Evolutionary conservation across 257 asterid species (phyloP).

Genomic region (Nicotiana tabacum): DNA sequence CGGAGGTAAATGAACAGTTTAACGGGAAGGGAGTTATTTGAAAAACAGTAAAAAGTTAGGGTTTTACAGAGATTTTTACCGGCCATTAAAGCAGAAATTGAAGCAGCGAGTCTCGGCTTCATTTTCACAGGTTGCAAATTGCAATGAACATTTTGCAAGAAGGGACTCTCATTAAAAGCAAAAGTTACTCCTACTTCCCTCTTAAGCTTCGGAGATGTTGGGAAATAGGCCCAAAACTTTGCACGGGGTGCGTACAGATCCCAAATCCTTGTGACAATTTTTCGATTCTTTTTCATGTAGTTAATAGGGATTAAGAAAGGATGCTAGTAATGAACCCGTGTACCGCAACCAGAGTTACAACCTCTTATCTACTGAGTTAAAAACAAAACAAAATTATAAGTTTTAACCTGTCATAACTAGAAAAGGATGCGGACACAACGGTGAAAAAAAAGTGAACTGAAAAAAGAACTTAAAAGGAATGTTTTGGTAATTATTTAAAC

Average conservation of each 20-base stretch:
- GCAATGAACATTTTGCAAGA: neutral
- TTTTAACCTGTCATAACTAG: too few relatives aligned
- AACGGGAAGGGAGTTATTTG: neutral
- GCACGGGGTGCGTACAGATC: neutral
- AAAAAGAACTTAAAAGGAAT: too few relatives aligned
- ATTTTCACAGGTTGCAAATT: constrained; percentile 10
- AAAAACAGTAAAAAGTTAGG: constrained; percentile 8
- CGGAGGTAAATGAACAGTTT: neutral
- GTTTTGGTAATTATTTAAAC: too few relatives aligned
- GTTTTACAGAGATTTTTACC: constrained; percentile 26
- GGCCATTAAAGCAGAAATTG: constrained; percentile 20
- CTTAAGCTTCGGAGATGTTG: neutral
- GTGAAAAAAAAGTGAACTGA: too few relatives aligned
- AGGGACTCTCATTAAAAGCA: neutral
- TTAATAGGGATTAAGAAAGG: too few relatives aligned
- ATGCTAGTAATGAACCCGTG: too few relatives aligned
- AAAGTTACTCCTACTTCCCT: neutral
- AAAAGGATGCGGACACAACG: too few relatives aligned
- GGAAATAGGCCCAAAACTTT: neutral
- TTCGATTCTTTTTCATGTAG: too few relatives aligned
- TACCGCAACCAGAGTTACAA: too few relatives aligned
- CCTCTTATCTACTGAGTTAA: too few relatives aligned
- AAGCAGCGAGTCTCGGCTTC: constrained; percentile 36
- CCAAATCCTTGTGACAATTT: neutral
- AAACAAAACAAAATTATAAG: too few relatives aligned